These are phyloP conservation scores for Pleurotus cornucopiae DNA, from an alignment of 768 basidiomycete genomes.

Conservation along the genomic window DNA sequence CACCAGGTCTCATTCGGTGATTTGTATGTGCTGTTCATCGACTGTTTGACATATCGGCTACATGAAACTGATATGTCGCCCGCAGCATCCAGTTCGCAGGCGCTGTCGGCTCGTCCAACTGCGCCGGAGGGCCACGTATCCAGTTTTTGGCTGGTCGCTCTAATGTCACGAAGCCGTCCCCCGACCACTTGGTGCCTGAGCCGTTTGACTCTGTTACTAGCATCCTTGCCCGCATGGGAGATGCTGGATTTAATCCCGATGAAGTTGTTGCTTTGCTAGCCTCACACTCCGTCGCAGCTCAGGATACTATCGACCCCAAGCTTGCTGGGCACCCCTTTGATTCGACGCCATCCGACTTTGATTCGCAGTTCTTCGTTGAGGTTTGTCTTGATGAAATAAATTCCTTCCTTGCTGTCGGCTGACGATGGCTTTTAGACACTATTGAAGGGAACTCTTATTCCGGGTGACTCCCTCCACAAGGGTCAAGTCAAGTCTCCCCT, in stretches of 20 bases:
- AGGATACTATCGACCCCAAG: constrained; percentile 16
- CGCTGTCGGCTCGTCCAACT: constrained; percentile 30
- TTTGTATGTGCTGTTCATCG: constrained; percentile 20
- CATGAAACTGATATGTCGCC: neutral
- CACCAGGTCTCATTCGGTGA: constrained; percentile 30
- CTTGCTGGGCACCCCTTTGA: constrained; percentile 23
- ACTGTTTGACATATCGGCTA: neutral
- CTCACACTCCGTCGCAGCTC: constrained; percentile 22
- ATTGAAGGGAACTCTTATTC: constrained; percentile 20
- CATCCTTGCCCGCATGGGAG: constrained; percentile 25
- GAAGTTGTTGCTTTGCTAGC: constrained; percentile 31
- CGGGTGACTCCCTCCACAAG: constrained; percentile 18
- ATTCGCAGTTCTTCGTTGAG: constrained; percentile 28
- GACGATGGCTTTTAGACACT: constrained; percentile 16
- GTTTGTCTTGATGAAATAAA: constrained; percentile 1
- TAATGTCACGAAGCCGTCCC: constrained; percentile 21
- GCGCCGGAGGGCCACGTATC: constrained; percentile 33
- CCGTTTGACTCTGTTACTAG: constrained; percentile 22
- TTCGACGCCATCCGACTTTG: constrained; percentile 24
- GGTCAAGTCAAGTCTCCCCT: constrained; percentile 21
- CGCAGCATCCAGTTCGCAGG: constrained; percentile 29
- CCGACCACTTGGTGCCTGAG: constrained; percentile 28
- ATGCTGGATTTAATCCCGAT: constrained; percentile 27
- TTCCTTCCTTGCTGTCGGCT: neutral
- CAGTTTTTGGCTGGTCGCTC: constrained; percentile 34